These are phyloP conservation scores for Phaeosphaeria sp. DNA, from an alignment of 2,329 filamentous ascomycete species.

Conservation along the genomic window DNA sequence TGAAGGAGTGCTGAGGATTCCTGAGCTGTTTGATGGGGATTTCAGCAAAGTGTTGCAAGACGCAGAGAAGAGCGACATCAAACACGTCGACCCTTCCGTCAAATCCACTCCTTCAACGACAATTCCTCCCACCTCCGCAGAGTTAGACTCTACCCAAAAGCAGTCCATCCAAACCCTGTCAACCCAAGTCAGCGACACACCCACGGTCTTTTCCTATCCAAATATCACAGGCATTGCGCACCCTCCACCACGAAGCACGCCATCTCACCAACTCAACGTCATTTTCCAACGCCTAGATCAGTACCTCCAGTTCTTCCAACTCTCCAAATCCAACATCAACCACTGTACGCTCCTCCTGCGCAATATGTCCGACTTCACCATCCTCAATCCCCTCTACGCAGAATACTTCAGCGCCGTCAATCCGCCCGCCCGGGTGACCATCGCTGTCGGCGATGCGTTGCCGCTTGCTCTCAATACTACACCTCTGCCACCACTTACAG, in stretches of 20 bases:
- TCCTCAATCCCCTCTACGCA: constrained; percentile 78
- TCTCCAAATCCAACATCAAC: constrained; percentile 39
- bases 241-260: constrained; percentile 5
- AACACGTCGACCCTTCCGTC: neutral
- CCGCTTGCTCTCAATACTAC: constrained; percentile 50
- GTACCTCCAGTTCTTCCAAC: constrained; percentile 31
- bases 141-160: neutral
- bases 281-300: constrained; percentile 48
- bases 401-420: constrained; percentile 77
- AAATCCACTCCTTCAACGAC: constrained; percentile 1
- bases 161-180: neutral
- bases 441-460: constrained; percentile 75
- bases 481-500: constrained; percentile 41
- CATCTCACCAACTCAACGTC: constrained; percentile 42
- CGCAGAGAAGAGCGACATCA: constrained; percentile 6
- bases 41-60: constrained; percentile 56
- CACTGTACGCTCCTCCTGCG: constrained; percentile 72
- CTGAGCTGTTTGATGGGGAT: constrained; percentile 69
- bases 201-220: constrained; percentile 57
- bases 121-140: neutral
- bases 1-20: constrained; percentile 58
- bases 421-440: constrained; percentile 83
- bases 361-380: constrained; percentile 78
- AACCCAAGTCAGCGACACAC: constrained; percentile 24
- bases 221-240: constrained; percentile 29